phyloP scores from a whole-genome alignment of 202 grass and related monocot genomes.

The Bolboschoenoplectus hybrid region DNA sequence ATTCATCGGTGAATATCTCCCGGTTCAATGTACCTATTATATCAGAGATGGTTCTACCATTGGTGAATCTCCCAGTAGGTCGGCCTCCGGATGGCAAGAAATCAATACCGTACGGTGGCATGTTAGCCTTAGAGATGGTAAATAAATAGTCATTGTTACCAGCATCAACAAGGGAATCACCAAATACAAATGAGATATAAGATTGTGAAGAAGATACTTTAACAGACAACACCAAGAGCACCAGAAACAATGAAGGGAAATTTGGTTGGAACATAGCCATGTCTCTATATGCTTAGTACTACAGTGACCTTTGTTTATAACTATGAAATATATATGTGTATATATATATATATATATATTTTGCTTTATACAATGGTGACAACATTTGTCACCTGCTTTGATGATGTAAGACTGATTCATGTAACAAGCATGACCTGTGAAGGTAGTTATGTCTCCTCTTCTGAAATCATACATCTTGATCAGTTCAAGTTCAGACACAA shows the following conservation, averaged over 20 bases:
- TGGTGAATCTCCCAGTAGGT: constrained; percentile 90
- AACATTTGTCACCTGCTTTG: neutral
- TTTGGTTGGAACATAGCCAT: constrained; percentile 44
- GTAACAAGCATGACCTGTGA: constrained; percentile 38
- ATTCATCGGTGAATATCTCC: neutral
- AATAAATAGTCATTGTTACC: constrained; percentile 92
- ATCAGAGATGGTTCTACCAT: constrained; percentile 82
- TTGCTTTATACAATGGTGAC: constrained; percentile 5
- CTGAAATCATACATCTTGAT: constrained; percentile 26
- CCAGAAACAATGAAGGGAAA: constrained; percentile 36
- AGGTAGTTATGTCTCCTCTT: constrained; percentile 34
- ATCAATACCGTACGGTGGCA: constrained; percentile 77
- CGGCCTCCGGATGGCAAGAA: constrained; percentile 66
- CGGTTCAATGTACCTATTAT: constrained; percentile 61
- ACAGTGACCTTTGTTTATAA: constrained; percentile 20
- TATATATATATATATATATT: neutral
- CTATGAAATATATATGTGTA: neutral
- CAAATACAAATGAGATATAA: constrained; percentile 70
- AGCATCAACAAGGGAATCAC: constrained; percentile 83
- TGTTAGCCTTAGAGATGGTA: constrained; percentile 78
- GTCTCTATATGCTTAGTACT: neutral
- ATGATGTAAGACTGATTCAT: constrained; percentile 32
- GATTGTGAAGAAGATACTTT: constrained; percentile 41
- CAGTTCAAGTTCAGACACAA: constrained; percentile 25
- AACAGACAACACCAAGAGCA: constrained; percentile 43